phyloP scores from a whole-genome alignment of 192 early-diverging fungal genomes.

The Oehlia diaphana region DNA sequence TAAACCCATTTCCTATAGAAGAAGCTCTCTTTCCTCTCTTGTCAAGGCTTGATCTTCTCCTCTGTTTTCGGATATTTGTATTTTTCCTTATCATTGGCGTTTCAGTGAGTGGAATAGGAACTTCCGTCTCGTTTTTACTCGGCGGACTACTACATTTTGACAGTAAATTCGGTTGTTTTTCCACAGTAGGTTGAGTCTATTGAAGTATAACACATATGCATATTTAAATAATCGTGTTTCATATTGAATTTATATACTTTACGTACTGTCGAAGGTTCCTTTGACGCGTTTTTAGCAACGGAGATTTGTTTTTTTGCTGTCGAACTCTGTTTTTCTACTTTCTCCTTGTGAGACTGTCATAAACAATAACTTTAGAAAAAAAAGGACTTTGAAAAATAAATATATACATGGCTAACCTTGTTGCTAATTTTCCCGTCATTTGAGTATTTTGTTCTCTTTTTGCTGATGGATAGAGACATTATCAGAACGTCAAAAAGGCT shows the following conservation, averaged over 20 bases:
- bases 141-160: not conserved
- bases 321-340: not conserved
- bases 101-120: conserved; percentile 28
- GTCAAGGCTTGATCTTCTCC: conserved; percentile 54
- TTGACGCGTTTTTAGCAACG: not conserved
- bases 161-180: not conserved
- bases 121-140: not conserved
- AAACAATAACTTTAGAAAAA: not conserved
- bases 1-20: conserved; percentile 56
- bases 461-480: too few relatives aligned
- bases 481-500: too few relatives aligned
- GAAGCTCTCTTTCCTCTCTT: conserved; percentile 59
- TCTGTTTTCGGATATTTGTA: conserved; percentile 19
- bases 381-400: too few relatives aligned
- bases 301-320: not conserved
- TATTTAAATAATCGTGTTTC: not conserved
- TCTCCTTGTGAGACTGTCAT: not conserved
- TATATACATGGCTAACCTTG: not conserved
- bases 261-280: not conserved
- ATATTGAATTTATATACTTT: not conserved
- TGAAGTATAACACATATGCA: not conserved
- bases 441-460: too few relatives aligned
- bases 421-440: not conserved
- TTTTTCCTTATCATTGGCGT: conserved; percentile 26
- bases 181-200: not conserved